Evolutionary conservation across 2,329 filamentous ascomycete species (phyloP), one percentile per base, ranked within the genome.

Genomic region (Monosporascus sp.): DNA sequence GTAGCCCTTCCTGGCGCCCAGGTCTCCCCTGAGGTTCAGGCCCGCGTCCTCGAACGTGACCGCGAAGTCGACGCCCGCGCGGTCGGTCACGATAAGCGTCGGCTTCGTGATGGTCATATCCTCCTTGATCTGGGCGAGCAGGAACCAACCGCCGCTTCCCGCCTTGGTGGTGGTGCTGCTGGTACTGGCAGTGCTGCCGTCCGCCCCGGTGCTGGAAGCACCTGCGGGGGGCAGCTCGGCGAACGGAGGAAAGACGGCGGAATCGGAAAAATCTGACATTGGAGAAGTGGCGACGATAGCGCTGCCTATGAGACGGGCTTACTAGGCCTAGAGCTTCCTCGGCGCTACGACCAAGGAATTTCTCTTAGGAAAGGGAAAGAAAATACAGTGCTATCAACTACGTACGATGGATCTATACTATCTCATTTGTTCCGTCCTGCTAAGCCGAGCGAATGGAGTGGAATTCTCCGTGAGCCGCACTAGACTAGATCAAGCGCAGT

Each of bases 51-150:
- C 73, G 52, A 77, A 79, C 1, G 74, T 71, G 7, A 79, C 66
- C 3, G 76, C 76, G 57, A 78, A 78, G 37, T 72, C 66, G 20
- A 62, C 58, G 41, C 67, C 65, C 41, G 60, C 56, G 37, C 68
- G 63, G 66, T 79, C 76, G 37, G 66, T 64, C 18, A 70, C 69
- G 49, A 78, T 72, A 1, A 78, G 69, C 4, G 76, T 79, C 6
- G 76, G 76, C 56, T 77, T 73, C 20, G 70, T 78, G 58, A 79
- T 75, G 41, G 76, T 68, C 66, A 68, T 68, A 60, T 67, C 63
- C 54, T 67, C 63, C 39, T 65, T 65, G 54, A 68, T 60, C 52
- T 68, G 64, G 6, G 65, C 65, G 1, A 68, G 51, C 5, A 68
- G 60, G 53, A 56, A 72, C 65, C 70, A 70, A 48, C 39, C 22